A percentile compares a stretch with the other conserved stretches of the same genome.
Evolutionary conservation across 768 basidiomycete genomes (phyloP).

Genomic region (Pulveroboletus sp.): DNA sequence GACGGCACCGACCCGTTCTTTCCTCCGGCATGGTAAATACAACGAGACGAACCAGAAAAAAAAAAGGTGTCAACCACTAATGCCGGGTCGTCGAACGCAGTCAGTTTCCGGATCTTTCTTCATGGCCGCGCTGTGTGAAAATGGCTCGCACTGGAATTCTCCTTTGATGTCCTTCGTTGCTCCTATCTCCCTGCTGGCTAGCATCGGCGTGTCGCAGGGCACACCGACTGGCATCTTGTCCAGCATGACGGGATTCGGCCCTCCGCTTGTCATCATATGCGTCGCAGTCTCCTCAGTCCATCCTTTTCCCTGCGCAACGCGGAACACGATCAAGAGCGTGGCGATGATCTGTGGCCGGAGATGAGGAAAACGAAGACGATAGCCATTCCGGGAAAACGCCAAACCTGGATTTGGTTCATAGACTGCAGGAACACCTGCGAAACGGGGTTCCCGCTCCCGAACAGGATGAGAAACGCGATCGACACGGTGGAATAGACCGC

Average conservation of each 20-base stretch:
- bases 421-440: conserved; percentile 29
- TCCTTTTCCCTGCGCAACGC: conserved; percentile 7
- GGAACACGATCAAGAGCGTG: neutral
- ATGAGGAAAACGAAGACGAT: neutral
- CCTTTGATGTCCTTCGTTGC: neutral
- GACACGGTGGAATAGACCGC: conserved; percentile 25
- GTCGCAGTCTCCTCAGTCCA: conserved; percentile 3
- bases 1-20: too few relatives aligned
- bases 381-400: neutral
- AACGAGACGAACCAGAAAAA: too few relatives aligned
- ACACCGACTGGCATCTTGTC: neutral
- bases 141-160: too few relatives aligned
- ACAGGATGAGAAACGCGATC: conserved; percentile 29
- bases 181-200: neutral
- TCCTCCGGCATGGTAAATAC: too few relatives aligned
- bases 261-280: neutral
- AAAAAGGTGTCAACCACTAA: too few relatives aligned
- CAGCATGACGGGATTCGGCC: neutral
- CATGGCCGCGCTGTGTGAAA: too few relatives aligned
- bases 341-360: neutral
- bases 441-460: conserved; percentile 13
- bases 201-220: neutral
- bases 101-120: too few relatives aligned
- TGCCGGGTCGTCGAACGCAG: too few relatives aligned
- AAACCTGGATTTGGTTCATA: conserved; percentile 28